Evolutionary conservation across 768 basidiomycete species (phyloP), one percentile per base, ranked within the genome.

Genomic region (Cyclocybe cylindracea): DNA sequence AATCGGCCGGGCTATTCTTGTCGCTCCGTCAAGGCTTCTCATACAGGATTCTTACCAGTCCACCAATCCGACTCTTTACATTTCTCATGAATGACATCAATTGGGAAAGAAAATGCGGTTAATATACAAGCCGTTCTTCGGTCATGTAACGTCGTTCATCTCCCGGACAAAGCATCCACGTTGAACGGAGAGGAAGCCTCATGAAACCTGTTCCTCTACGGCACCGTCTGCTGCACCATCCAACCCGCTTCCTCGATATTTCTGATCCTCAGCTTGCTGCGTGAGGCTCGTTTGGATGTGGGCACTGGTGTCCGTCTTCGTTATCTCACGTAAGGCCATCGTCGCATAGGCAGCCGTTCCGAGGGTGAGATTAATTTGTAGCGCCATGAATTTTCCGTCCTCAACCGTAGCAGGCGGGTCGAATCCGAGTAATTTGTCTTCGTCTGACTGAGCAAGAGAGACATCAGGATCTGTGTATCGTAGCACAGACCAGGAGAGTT

Each of bases 271-370:
- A 16, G 90, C 85, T 32, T 80, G 77, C 46, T 77, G 78, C 10
- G 92, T 94, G 54, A 94, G 76, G 57, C 74, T 73, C n/a, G 79
- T 89, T 65, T 97, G 95, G 71, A 85, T 87, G 61, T 94, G 93
- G 37, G 93, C 87, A 66, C 92, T 94, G 14, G 95, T 98, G 63
- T 98, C 94, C 33, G 89, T 91, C 73, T 96, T 98, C 10, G 94
- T 94, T 39, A 97, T 84, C 71, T 97, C 94, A 38, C 94, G 84
- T 59, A 99, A 68, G 3, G 95, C 96, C 97, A 99, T 99, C 2
- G 97, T 99, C 2, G 97, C 97, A 69, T 98, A 99, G 4, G 93
- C 88, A 0, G 93, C 90, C 6, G 93, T 92, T 10, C 91, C 93
- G 11, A 99, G 80, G n/a, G 79, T 83, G 48, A 98, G 70, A 36